These are phyloP conservation scores for Prototheca stagnorum DNA, from an alignment of 163 green algal species.

Conservation along the genomic window DNA sequence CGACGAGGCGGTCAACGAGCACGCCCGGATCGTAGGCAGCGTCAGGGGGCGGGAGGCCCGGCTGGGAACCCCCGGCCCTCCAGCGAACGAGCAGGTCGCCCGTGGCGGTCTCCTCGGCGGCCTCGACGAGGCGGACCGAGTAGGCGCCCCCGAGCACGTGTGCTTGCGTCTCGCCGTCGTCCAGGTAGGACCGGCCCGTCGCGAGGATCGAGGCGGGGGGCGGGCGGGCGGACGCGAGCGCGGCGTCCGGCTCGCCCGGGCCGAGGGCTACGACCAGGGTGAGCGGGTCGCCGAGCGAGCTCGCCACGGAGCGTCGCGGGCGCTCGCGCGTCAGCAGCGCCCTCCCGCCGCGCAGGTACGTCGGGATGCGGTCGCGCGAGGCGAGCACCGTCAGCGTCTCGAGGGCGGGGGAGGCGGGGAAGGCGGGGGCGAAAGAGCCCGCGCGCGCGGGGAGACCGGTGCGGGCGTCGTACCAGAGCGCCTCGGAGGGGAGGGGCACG, in stretches of 20 bases:
- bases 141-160: conserved; percentile 17
- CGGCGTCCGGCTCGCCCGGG: too few relatives aligned
- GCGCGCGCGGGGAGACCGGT: conserved; percentile 23
- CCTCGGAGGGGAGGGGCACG: conserved; percentile 34
- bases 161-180: conserved; percentile 70
- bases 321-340: conserved; percentile 59
- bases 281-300: conserved; percentile 55
- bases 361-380: conserved; percentile 47
- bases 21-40: conserved; percentile 1
- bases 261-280: conserved; percentile 73
- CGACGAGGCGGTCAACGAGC: conserved; percentile 19
- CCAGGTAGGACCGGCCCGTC: conserved; percentile 59
- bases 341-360: conserved; percentile 54
- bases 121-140: too few relatives aligned
- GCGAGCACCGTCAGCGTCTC: too few relatives aligned
- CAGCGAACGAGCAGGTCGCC: background rate
- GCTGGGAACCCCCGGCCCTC: background rate
- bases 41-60: background rate
- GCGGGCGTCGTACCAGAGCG: conserved; percentile 44
- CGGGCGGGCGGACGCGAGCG: too few relatives aligned
- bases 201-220: too few relatives aligned
- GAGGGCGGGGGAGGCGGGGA: too few relatives aligned
- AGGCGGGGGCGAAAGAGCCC: too few relatives aligned
- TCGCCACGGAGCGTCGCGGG: conserved; percentile 19
- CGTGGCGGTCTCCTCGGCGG: too few relatives aligned